Evolutionary conservation across 352 stramenopile species (phyloP).

Genomic region (Aphanomyces invadans): DNA sequence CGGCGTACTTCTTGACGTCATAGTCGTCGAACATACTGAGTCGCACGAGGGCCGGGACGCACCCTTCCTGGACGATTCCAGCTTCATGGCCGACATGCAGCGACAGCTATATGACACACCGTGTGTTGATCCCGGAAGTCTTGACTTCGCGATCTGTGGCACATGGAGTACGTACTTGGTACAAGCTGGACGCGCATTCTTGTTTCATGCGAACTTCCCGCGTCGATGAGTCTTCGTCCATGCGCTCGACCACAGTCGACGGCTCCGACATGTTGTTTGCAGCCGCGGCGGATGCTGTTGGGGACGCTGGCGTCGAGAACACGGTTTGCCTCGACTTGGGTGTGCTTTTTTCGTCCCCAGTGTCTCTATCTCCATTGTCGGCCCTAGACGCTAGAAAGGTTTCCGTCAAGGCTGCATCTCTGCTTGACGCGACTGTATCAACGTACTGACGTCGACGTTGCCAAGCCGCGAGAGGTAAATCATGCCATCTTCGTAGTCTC

Average conservation of each 20-base stretch:
- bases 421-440: slow-evolving; percentile 23
- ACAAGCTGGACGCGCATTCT: slow-evolving; percentile 8
- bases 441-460: slow-evolving; percentile 44
- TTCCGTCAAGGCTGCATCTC: neutral
- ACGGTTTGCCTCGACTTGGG: neutral
- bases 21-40: slow-evolving; percentile 73
- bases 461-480: slow-evolving; percentile 80
- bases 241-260: neutral
- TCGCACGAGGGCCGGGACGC: slow-evolving; percentile 58
- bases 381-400: neutral
- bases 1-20: slow-evolving; percentile 75
- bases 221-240: neutral
- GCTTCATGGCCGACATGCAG: slow-evolving; percentile 53
- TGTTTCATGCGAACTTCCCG: neutral
- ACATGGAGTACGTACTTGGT: neutral
- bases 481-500: slow-evolving; percentile 80
- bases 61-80: slow-evolving; percentile 69
- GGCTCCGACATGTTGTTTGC: neutral
- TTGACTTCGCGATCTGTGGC: too few relatives aligned
- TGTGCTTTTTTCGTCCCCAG: neutral
- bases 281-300: neutral
- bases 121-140: too few relatives aligned
- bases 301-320: neutral
- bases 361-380: neutral
- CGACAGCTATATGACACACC: slow-evolving; percentile 40